Conservation (phyloP, 2,329 filamentous ascomycete species). For the Fusarium pseudocircinatum region DNA sequence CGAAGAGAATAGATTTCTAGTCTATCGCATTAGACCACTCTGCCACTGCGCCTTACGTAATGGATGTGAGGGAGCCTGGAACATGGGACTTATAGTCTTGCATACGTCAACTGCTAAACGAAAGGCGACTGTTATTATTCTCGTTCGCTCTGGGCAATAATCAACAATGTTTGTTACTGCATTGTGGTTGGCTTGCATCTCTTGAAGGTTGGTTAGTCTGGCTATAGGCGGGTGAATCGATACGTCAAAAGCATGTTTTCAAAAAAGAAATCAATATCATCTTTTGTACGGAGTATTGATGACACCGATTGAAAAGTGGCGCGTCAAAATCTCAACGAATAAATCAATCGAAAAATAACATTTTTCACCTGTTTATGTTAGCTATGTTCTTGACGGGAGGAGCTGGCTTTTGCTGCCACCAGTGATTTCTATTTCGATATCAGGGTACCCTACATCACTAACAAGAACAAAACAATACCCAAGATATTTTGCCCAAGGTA, state of each 20-base stretch:
- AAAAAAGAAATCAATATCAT: too few species aligned
- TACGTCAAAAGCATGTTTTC: too few species aligned
- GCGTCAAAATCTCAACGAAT: accelerated
- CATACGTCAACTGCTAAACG: accelerated
- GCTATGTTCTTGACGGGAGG: not conserved
- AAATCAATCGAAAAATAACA: accelerated
- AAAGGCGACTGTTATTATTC: too few species aligned
- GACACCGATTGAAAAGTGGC: too few species aligned
- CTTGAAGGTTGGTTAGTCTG: too few species aligned
- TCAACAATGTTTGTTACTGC: accelerated
- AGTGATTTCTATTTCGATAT: not conserved
- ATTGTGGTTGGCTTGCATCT: too few species aligned
- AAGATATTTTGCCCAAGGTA: accelerated
- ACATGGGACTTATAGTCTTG: accelerated
- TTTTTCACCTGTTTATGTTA: accelerated
- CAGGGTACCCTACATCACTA: not conserved
- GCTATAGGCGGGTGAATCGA: too few species aligned
- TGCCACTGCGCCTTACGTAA: conserved; percentile 4
- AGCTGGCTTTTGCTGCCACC: not conserved
- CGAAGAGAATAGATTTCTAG: not conserved
- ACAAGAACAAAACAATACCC: too few species aligned
- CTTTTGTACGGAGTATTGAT: too few species aligned
- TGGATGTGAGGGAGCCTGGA: accelerated
- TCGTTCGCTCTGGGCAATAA: too few species aligned
- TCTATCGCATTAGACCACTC: conserved; percentile 7